Evolutionary conservation across 2,329 filamentous ascomycete species (phyloP), one percentile per base, ranked within the genome.

Genomic region (Bipolaris gigantea): DNA sequence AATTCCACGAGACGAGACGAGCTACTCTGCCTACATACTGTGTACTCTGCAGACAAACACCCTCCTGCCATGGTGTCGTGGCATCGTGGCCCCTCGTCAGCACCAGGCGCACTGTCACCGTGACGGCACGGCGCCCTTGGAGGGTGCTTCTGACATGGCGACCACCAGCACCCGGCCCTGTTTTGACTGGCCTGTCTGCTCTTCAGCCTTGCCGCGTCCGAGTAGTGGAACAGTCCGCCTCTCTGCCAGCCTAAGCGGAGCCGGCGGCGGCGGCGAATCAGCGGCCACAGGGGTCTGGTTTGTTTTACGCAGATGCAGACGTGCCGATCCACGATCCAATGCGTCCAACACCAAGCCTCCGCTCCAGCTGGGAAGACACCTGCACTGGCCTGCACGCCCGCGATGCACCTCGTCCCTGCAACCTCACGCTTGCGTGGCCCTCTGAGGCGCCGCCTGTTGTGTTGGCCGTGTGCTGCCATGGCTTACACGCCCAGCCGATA

Each of bases 171-270:
- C 33, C 33, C 32, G 39, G 32, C 33, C 48, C 50, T 34, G 38
- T 35, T 49, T 53, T 60, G 33, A 49, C 43, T 53, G 53, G 39
- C 49, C 30, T 23, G 52, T 48, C 48, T 53, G 9, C 36, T 59
- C 50, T 62, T 56, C 65, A 69, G 69, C 67, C 68, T 70, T 58
- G 65, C 57, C 58, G 65, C 58, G 41, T 55, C 60, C 61, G 61
- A 48, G 51, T 57, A 61, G 64, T 64, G 68, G 57, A 59, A 55
- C 59, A 64, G 66, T 67, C 68, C 47, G 69, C 66, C 62, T 65
- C 61, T 39, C 33, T 55, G 54, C 48, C 55, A 53, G 55, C 59
- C 54, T 52, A 59, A 62, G 65, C 62, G 57, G 62, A 66, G 59
- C 60, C 63, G 61, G 63, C 59, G 55, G 42, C 47, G 49, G 41